Conservation (phyloP, 495 filamentous ascomycete species). For the Penicilliopsis zonata region DNA sequence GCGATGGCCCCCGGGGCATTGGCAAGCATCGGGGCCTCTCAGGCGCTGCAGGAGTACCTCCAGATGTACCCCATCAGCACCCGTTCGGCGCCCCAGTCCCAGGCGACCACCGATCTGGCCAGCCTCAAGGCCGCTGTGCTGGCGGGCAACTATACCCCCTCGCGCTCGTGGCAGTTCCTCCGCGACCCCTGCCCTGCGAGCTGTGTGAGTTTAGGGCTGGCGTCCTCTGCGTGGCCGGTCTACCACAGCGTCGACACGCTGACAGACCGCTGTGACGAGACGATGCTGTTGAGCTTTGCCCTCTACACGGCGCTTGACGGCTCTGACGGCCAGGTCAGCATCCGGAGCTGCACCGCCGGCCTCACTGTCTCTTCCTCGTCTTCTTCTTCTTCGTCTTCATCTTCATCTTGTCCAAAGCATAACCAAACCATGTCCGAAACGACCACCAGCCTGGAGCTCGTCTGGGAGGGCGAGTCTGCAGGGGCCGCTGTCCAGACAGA, state of each 20-base stretch:
- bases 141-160: neutral
- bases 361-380: neutral
- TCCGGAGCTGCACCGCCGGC: conserved; percentile 8
- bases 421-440: neutral
- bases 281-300: conserved; percentile 10
- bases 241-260: conserved; percentile 7
- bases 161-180: conserved; percentile 3
- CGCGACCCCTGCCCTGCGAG: conserved; percentile 6
- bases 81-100: neutral
- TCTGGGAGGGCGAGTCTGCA: neutral
- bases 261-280: conserved; percentile 4
- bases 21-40: too few relatives aligned
- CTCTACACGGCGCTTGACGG: conserved; percentile 9
- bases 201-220: conserved; percentile 1
- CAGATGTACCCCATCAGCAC: neutral
- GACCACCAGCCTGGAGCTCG: neutral
- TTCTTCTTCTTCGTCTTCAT: conserved; percentile 1
- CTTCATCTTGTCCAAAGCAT: neutral
- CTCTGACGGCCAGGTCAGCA: conserved; percentile 3
- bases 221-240: conserved; percentile 8
- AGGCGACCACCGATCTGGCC: neutral
- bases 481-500: neutral
- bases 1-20: too few relatives aligned
- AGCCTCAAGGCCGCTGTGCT: neutral
- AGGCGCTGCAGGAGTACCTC: too few relatives aligned